Evolutionary conservation across 129 eudicot genomes (phyloP).

Genomic region (carrot (Daucus carota)): DNA sequence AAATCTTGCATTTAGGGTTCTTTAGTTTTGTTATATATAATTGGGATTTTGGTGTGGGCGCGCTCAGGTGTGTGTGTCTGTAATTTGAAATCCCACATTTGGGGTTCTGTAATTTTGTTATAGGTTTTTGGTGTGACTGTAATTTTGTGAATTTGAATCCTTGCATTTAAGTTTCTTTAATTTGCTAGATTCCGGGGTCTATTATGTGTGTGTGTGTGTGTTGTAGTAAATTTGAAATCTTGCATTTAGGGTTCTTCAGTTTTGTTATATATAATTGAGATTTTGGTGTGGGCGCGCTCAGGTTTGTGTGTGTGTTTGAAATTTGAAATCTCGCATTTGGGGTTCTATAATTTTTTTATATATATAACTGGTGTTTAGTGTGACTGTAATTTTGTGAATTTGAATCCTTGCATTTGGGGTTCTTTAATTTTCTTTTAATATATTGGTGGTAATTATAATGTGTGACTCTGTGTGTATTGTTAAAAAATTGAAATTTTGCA

Average conservation of each 20-base stretch:
- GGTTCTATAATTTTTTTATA: neutral
- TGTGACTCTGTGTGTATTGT: neutral
- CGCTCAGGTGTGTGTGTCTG: neutral
- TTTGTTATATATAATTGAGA: no score
- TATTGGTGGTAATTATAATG: neutral
- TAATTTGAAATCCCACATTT: neutral
- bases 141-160: no score
- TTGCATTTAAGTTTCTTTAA: no score
- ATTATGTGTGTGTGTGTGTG: no score
- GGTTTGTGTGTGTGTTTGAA: no score
- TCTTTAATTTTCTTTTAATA: neutral
- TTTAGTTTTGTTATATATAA: neutral
- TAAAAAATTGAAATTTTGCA: neutral
- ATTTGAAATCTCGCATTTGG: neutral
- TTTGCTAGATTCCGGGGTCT: no score
- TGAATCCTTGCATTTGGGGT: neutral
- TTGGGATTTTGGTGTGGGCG: no score
- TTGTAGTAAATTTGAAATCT: no score
- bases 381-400: neutral
- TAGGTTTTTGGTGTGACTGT: no score
- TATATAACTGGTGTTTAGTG: neutral
- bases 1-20: slow-evolving; percentile 12
- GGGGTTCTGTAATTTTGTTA: neutral
- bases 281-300: no score
- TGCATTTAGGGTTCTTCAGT: no score